Evolutionary conservation across 1,284 basidiomycete species (phyloP).

Genomic region (Boletellus sp.): DNA sequence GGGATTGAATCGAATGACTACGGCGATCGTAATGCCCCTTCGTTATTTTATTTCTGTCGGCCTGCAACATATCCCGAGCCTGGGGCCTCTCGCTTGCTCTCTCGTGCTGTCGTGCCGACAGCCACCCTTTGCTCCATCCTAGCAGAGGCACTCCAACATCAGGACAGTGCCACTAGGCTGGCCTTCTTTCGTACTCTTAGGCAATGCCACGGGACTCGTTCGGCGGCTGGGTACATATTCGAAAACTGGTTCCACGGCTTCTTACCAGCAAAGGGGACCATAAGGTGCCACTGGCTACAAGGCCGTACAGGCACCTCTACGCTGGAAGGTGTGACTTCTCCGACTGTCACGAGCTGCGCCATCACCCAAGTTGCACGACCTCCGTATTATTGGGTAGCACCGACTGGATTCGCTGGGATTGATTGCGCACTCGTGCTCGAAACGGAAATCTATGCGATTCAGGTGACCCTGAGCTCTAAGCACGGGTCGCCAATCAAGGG

Average conservation of each 20-base stretch:
- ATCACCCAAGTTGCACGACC: not conserved
- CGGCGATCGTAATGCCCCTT: too few relatives aligned
- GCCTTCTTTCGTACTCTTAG: not conserved
- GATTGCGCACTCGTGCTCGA: not conserved
- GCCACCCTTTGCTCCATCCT: too few relatives aligned
- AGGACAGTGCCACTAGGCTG: too few relatives aligned
- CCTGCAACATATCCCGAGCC: too few relatives aligned
- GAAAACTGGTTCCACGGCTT: conserved; percentile 7
- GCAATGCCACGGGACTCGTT: not conserved
- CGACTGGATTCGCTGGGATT: not conserved
- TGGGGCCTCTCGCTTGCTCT: too few relatives aligned
- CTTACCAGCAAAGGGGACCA: not conserved
- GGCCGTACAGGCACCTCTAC: not conserved
- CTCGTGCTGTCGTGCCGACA: too few relatives aligned
- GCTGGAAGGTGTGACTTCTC: not conserved
- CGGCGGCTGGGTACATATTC: not conserved
- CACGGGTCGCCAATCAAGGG: not conserved
- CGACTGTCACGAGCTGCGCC: not conserved
- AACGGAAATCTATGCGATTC: not conserved
- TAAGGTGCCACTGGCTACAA: not conserved
- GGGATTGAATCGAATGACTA: too few relatives aligned
- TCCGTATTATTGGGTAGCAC: not conserved
- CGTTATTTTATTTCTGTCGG: too few relatives aligned
- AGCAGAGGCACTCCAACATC: too few relatives aligned
- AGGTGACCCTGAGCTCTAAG: not conserved